phyloP scores from a whole-genome alignment of 225 moss, liverwort and hornwort species.

The Lunularia cruciata region DNA sequence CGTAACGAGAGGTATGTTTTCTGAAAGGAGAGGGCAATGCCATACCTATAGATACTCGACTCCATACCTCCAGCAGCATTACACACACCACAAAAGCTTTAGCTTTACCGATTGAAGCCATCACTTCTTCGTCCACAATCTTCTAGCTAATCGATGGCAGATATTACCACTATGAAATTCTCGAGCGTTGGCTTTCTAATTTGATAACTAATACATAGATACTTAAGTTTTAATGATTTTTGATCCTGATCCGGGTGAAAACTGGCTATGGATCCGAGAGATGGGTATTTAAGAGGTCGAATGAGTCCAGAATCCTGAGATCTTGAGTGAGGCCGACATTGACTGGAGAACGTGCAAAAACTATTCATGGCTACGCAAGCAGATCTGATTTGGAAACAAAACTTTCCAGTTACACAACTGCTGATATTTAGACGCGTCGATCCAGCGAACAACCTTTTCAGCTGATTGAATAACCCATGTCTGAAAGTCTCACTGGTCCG shows the following conservation, averaged over 20 bases:
- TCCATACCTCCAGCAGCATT: not conserved
- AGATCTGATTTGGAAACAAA: no score
- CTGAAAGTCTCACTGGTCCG: no score
- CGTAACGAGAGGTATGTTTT: not conserved
- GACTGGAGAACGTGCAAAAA: no score
- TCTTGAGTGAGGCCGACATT: constrained; percentile 8
- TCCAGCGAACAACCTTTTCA: no score
- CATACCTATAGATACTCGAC: not conserved
- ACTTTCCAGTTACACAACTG: no score
- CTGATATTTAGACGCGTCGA: no score
- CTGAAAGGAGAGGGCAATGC: not conserved
- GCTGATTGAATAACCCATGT: no score
- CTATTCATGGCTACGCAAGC: no score
- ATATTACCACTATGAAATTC: not conserved
- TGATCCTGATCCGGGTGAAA: not conserved
- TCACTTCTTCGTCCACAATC: not conserved
- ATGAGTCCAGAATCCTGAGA: not conserved
- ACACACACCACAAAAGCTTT: not conserved
- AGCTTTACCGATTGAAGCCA: not conserved
- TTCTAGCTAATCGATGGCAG: not conserved
- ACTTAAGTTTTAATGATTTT: constrained; percentile 4
- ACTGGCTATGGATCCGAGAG: not conserved
- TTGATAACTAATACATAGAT: not conserved
- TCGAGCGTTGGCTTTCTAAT: not conserved
- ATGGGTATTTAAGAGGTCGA: not conserved